phyloP scores from a whole-genome alignment of 768 basidiomycete genomes.

The Favolaschia claudopus region DNA sequence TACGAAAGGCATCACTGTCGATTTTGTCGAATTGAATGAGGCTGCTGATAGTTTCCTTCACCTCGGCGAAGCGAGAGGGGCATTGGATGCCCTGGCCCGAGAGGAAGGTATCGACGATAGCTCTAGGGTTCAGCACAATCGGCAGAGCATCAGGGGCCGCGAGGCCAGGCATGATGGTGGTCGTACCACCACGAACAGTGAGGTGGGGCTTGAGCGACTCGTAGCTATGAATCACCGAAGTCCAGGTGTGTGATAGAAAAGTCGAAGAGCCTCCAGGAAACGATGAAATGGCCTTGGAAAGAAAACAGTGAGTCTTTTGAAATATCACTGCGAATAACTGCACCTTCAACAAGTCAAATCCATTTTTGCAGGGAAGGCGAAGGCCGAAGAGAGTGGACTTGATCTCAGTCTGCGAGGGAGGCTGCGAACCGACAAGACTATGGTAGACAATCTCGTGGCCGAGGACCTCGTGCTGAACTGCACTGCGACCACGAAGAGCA shows the following conservation, averaged over 20 bases:
- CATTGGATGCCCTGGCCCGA: neutral
- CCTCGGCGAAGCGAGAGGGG: neutral
- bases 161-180: neutral
- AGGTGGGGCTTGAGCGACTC: neutral
- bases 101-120: neutral
- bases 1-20: neutral
- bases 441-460: neutral
- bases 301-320: too few species aligned
- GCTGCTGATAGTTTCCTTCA: neutral
- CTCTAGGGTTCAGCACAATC: neutral
- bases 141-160: neutral
- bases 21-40: neutral
- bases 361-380: neutral
- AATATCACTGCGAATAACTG: neutral
- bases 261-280: neutral
- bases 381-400: neutral
- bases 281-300: neutral
- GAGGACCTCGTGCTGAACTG: neutral
- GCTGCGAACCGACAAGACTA: neutral
- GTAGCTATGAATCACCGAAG: neutral
- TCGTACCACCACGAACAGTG: neutral
- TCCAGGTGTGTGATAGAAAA: neutral
- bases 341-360: neutral
- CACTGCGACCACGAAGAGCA: neutral
- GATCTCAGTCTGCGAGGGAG: neutral